phyloP scores from a whole-genome alignment of 2,329 filamentous ascomycete genomes.

The Neonectria ditissima region DNA sequence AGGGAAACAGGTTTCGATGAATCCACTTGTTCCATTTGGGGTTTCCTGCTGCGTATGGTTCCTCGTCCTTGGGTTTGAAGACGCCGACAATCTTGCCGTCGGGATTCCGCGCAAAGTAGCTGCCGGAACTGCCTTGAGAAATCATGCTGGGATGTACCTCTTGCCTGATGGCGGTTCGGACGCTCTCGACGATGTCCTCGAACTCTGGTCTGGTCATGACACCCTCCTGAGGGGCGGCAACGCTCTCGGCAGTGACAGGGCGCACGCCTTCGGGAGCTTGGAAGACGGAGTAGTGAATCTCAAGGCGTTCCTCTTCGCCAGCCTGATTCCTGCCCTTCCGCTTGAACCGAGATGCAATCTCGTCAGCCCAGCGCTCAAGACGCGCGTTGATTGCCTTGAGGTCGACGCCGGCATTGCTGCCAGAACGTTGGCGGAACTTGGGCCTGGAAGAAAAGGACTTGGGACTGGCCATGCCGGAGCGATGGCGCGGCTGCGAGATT shows the following conservation, averaged over 20 bases:
- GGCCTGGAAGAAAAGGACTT: conserved; percentile 54
- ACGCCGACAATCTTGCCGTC: conserved; percentile 96
- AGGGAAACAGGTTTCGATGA: conserved; percentile 96
- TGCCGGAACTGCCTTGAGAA: conserved; percentile 95
- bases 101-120: conserved; percentile 93
- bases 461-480: conserved; percentile 70
- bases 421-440: conserved; percentile 61
- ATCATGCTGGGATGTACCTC: conserved; percentile 96
- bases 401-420: conserved; percentile 89
- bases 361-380: conserved; percentile 95
- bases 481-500: conserved; percentile 70
- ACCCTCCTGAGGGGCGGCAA: conserved; percentile 73
- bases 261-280: conserved; percentile 89
- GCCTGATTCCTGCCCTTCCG: conserved; percentile 79
- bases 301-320: conserved; percentile 84
- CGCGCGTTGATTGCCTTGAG: conserved; percentile 98
- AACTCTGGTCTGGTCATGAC: conserved; percentile 85
- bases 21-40: conserved; percentile 99
- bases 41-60: conserved; percentile 95
- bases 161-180: conserved; percentile 88
- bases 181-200: conserved; percentile 88
- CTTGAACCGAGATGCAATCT: conserved; percentile 98
- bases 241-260: conserved; percentile 79
- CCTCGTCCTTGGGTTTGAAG: conserved; percentile 99
- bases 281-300: conserved; percentile 98